These are phyloP conservation scores for Pistacia vera DNA, from an alignment of 345 rosid species.

Conservation along the genomic window DNA sequence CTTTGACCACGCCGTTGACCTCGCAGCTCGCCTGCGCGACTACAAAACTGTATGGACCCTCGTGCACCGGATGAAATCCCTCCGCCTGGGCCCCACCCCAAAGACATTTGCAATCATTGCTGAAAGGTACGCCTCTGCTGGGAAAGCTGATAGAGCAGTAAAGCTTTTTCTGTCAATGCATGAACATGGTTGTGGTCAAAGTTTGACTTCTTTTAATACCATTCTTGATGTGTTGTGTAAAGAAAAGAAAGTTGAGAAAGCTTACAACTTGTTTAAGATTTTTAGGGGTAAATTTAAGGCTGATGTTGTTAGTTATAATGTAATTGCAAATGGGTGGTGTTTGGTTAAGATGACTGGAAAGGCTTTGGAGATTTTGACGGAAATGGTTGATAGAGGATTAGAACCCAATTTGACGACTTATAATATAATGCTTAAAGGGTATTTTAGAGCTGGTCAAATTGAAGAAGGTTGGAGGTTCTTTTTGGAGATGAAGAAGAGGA, in stretches of 20 bases:
- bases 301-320: conserved; percentile 75
- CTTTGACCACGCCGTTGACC: conserved; percentile 82
- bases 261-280: conserved; percentile 62
- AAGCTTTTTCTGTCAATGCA: conserved; percentile 82
- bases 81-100: conserved; percentile 64
- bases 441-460: conserved; percentile 73
- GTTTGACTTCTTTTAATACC: conserved; percentile 75
- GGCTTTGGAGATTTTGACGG: conserved; percentile 79
- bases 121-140: conserved; percentile 70
- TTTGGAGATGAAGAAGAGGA: conserved; percentile 87
- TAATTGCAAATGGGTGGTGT: conserved; percentile 90
- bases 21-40: conserved; percentile 76
- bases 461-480: conserved; percentile 83
- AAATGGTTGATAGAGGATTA: conserved; percentile 80
- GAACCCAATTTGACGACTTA: conserved; percentile 62
- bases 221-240: conserved; percentile 81
- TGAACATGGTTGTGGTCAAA: conserved; percentile 75
- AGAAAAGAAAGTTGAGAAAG: conserved; percentile 74
- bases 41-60: conserved; percentile 51
- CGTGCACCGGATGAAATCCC: conserved; percentile 68
- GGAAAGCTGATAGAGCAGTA: conserved; percentile 77
- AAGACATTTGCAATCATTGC: conserved; percentile 73
- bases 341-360: conserved; percentile 73
- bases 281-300: conserved; percentile 65
- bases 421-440: conserved; percentile 83